These are phyloP conservation scores for Echinochloa phyllopogon DNA, from an alignment of 176 grass and related monocot species.

Conservation along the genomic window DNA sequence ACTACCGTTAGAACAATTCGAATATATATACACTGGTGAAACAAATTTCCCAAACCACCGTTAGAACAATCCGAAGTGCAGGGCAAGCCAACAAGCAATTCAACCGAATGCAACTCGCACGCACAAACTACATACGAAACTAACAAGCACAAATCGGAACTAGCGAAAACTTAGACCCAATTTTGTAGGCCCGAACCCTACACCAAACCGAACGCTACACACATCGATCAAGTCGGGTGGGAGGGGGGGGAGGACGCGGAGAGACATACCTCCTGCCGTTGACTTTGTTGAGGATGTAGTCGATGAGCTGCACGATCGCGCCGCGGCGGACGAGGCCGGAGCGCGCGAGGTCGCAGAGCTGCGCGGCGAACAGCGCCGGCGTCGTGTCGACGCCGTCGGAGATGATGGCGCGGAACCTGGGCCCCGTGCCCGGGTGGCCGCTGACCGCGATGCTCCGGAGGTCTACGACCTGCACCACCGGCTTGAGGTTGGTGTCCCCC, in stretches of 20 bases:
- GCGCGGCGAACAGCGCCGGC: conserved; percentile 55
- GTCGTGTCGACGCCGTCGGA: conserved; percentile 61
- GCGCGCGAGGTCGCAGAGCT: conserved; percentile 65
- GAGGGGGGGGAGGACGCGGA: neutral
- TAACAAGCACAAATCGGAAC: neutral
- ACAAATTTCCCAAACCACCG: neutral
- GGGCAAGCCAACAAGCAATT: neutral
- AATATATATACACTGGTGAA: neutral
- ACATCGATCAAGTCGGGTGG: neutral
- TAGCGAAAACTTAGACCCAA: neutral
- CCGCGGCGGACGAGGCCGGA: conserved; percentile 58
- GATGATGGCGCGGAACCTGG: conserved; percentile 67
- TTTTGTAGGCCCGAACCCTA: conserved; percentile 22
- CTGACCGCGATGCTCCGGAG: conserved; percentile 51
- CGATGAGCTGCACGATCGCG: conserved; percentile 68
- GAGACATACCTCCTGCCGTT: conserved; percentile 54
- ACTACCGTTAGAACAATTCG: no score
- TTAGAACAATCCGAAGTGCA: neutral
- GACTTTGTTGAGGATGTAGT: conserved; percentile 67
- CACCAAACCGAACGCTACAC: neutral
- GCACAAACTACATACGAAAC: neutral
- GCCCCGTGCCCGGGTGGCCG: neutral
- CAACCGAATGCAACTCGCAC: neutral
- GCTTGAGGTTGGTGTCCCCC: conserved; percentile 68
- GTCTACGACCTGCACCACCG: conserved; percentile 75